Percentiles rank a stretch among this genome's conserved stretches.
Conservation (phyloP, 2,329 filamentous ascomycete genomes). For the Stemphylium lycopersici region DNA sequence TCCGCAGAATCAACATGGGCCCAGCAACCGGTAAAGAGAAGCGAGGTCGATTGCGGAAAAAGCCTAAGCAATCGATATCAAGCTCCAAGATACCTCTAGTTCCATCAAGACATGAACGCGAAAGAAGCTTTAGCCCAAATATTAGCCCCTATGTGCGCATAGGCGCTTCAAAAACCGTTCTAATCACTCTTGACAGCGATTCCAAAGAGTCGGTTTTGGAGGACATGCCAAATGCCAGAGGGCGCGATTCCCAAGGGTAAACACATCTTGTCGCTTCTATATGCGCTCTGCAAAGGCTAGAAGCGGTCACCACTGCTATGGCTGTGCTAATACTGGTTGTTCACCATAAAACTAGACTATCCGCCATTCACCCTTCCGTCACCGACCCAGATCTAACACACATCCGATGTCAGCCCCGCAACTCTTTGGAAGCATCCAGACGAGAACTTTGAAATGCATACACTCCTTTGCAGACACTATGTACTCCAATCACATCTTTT, state of each 20-base stretch:
- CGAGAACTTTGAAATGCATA: background rate
- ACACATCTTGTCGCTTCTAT: background rate
- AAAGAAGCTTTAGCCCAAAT: background rate
- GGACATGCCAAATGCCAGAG: background rate
- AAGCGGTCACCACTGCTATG: background rate
- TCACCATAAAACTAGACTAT: background rate
- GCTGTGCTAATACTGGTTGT: background rate
- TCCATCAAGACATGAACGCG: background rate
- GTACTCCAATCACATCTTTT: background rate
- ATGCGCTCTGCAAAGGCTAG: background rate
- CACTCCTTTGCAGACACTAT: background rate
- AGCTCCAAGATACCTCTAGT: background rate
- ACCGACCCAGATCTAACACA: background rate
- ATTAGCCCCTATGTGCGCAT: background rate
- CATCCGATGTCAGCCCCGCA: background rate
- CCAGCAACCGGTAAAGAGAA: background rate
- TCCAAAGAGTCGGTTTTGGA: background rate
- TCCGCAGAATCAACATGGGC: background rate
- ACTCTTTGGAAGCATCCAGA: background rate
- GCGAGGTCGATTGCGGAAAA: background rate
- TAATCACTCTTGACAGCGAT: conserved; percentile 23
- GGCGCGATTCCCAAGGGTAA: background rate
- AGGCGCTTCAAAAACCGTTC: conserved; percentile 3
- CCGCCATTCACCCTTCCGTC: background rate
- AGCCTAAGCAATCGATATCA: background rate